A percentile compares a stretch with the other conserved stretches of the same genome.
phyloP scores from a whole-genome alignment of 2,329 filamentous ascomycete genomes.

The Parastagonospora nodorum region DNA sequence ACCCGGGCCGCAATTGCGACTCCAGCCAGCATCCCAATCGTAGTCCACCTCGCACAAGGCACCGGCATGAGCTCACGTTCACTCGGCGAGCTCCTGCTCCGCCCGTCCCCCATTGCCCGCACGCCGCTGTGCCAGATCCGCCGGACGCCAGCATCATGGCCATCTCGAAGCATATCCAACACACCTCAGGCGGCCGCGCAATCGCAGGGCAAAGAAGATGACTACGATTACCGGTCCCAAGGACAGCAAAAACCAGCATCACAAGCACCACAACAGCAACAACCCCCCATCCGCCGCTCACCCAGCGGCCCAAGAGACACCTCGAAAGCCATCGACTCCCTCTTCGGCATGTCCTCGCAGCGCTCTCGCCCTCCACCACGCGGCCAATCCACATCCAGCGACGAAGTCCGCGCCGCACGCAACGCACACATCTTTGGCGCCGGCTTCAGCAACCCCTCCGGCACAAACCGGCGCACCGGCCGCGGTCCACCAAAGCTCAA shows the following conservation, averaged over 20 bases:
- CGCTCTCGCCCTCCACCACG: slow-evolving; percentile 1
- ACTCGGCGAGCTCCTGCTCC: slow-evolving; percentile 40
- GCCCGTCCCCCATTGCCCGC: slow-evolving; percentile 30
- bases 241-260: background rate
- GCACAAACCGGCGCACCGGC: background rate
- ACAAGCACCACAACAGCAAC: slow-evolving; percentile 1
- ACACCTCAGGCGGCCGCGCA: slow-evolving; percentile 14
- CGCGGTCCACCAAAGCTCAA: slow-evolving; percentile 8
- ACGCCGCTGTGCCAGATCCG: slow-evolving; percentile 16
- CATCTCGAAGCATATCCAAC: slow-evolving; percentile 14
- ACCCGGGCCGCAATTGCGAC: background rate
- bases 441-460: background rate
- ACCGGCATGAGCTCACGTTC: slow-evolving; percentile 36
- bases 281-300: background rate
- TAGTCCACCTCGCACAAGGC: background rate
- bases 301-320: slow-evolving; percentile 6
- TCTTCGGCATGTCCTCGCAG: slow-evolving; percentile 22
- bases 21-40: background rate
- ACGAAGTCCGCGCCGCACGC: slow-evolving; percentile 6
- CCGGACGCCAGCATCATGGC: slow-evolving; percentile 20
- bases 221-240: background rate
- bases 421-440: slow-evolving; percentile 22
- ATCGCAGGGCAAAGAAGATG: slow-evolving; percentile 10
- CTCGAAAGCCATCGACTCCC: slow-evolving; percentile 28
- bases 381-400: slow-evolving; percentile 4